Evolutionary conservation across 1,139 yeast species (phyloP), one percentile per base, ranked within the genome.

Genomic region (Torulaspora globosa): DNA sequence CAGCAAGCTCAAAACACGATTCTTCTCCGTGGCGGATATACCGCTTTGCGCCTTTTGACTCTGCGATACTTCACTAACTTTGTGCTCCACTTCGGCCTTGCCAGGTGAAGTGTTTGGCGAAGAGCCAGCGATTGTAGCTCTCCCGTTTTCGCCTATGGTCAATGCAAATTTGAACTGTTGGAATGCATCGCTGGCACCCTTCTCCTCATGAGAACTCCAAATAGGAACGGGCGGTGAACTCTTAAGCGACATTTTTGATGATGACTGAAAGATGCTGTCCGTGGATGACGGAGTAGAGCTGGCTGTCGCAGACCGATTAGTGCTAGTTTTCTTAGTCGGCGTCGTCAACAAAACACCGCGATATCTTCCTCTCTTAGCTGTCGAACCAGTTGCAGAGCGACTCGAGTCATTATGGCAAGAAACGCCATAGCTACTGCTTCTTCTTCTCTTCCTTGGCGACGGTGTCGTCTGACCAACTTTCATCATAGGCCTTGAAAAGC

Each of bases 401-500:
- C 28, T 41, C 4, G 36, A n/a, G 8, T 19, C 14, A 21, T 31
- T 16, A 8, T 30, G 33, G 6, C 18, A 16, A 30, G 11, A 30
- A 2, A 14, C 9, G 11, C 34, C 43, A 14, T 31, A 23, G 15
- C 39, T 31, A 19, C 47, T 44, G 15, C 43, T 42, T 19, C 44
- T 47, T 28, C 55, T 43, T 30, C 56, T 47, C 27, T 56, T 58
- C 41, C 52, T 52, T 19, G 62, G 60, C 14, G 59, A 56, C 3
- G 62, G 60, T 11, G 60, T 54, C 15, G 55, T 42, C 11, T 50
- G 47, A 8, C 59, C 63, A 2, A 65, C 60, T 44, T 62, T 62
- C 69, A 64, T 65, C 42, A 58, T 48, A 8, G 68, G 68, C 44
- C 63, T 62, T 3, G 63, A 54, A 34, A 60, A 62, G 16, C 52